These are phyloP conservation scores for Serendipita sp. DNA, from an alignment of 768 basidiomycete genomes.

Conservation along the genomic window DNA sequence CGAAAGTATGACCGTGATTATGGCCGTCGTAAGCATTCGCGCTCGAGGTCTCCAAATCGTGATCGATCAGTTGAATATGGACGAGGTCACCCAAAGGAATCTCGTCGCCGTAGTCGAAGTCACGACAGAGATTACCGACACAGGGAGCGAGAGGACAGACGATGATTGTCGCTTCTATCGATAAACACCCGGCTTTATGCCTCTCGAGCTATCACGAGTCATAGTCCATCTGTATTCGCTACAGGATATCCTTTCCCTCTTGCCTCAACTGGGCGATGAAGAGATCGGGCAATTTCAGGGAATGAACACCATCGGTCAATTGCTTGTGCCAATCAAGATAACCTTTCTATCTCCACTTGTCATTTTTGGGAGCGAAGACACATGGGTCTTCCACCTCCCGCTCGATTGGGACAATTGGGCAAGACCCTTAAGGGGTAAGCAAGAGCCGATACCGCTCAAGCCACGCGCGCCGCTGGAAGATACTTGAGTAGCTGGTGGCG, in stretches of 20 bases:
- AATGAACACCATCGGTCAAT: neutral
- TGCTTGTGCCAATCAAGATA: slow-evolving; percentile 2
- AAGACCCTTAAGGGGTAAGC: neutral
- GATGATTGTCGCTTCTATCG: neutral
- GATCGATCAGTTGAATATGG: slow-evolving; percentile 2
- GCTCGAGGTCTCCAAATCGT: slow-evolving; percentile 16
- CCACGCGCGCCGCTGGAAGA: neutral
- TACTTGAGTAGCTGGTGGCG: neutral
- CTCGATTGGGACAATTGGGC: neutral
- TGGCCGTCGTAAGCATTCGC: slow-evolving; percentile 22
- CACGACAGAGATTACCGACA: slow-evolving; percentile 15
- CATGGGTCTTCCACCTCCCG: neutral
- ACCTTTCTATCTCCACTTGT: neutral
- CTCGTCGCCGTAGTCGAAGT: slow-evolving; percentile 19
- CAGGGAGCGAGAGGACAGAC: neutral
- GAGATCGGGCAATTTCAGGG: neutral
- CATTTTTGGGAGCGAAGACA: neutral
- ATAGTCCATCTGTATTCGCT: neutral
- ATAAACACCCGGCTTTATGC: neutral
- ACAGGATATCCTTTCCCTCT: neutral
- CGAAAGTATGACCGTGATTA: slow-evolving; percentile 32
- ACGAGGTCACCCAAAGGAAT: slow-evolving; percentile 12
- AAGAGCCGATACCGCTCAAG: neutral
- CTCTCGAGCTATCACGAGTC: neutral
- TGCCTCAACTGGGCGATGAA: neutral